Base-by-base conservation (phyloP, 441 rosid species). In the Biscutella laevigata region DNA sequence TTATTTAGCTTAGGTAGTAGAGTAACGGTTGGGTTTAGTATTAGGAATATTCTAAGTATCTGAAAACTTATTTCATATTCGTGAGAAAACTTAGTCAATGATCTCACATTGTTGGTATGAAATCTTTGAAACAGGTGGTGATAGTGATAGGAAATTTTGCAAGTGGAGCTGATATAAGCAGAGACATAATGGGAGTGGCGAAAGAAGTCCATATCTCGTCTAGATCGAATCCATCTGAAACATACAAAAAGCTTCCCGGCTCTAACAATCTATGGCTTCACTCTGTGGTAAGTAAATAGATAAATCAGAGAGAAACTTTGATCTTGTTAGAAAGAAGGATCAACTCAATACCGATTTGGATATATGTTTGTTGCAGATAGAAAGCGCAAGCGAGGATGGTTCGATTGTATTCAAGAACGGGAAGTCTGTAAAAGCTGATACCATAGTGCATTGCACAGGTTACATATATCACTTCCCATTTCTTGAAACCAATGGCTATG, bases 201-300 rank as follows among this genome's bases (percentile, higher is more conserved):
- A 87, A 77, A 73, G 95, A 86, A 75, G 95, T 90, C 5, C 92
- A 84, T 59, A 53, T 90, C 17, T 62, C 86, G 0, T 73, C 80
- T 46, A 75, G 90, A 73, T 69, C 88, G 14, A 72, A 67, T 66
- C 66, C 68, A 19, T 69, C 61, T 22, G 71, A 65, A 48, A 73
- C 84, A 21, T 75, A 59, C 57, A 59, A 61, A 22, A 48, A 67
- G 51, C 79, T 55, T 46, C 71, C 72, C 1, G 79, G n/a, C 20
- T 57, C 59, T 35, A 59, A 74, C 52, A 87, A 84, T 38, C 48
- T 84, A 46, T 83, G 95, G 90, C 64, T 75, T 59, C 92, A 87
- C 69, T 80, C 98, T 22, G 74, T 79, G 95, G 97, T 84, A 66
- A 5, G 29, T 1, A 48, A 17, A 28, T 20, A 14, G 5, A 49